Evolutionary conservation across 2,329 filamentous ascomycete genomes (phyloP), one percentile per base, ranked within the genome.

Genomic region (Colletotrichum caudatum): DNA sequence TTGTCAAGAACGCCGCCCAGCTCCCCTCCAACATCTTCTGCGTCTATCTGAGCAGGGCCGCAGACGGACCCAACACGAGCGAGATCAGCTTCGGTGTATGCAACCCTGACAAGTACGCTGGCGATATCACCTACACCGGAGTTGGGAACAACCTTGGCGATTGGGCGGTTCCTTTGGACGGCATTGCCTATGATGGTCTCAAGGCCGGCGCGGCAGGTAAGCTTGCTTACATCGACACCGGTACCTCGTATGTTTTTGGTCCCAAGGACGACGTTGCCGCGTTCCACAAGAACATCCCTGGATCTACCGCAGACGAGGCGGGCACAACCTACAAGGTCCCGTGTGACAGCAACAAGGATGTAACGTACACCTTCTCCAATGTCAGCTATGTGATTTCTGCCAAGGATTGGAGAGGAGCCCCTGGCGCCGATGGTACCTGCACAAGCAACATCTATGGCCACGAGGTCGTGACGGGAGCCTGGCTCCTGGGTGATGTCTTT

Each of bases 401-500:
- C 1, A 86, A 89, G 75, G 94, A 97, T 78, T 97, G 94, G 85
- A 81, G 95, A 66, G 84, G 84, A 8, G 79, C 80, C 46, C 81
- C 84, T 33, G 77, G 83, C 65, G 76, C 76, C 61, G 77, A 81
- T n/a, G 85, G 84, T 37, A 79, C 80, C 37, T 92, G 90, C 77
- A 86, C 89, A 23, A 95, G 93, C 79, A 94, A 93, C 76, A 88
- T 97, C 46, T 91, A 94, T 64, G 93, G 92, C 1, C 86, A 90
- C 35, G 88, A 92, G 78, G 89, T 93, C 18, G 90, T 94, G 58
- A 82, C 85, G 0, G 85, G 84, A 76, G 76, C 90, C 37, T 97
- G 94, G 94, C 85, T 97, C n/a, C 81, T 97, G 1, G 94, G 94
- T 2, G 94, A 94, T 75, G 89, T 92, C 0, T 97, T 97, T 76